Evolutionary conservation across 352 stramenopile species (phyloP).

Genomic region (Phytophthora melonis): DNA sequence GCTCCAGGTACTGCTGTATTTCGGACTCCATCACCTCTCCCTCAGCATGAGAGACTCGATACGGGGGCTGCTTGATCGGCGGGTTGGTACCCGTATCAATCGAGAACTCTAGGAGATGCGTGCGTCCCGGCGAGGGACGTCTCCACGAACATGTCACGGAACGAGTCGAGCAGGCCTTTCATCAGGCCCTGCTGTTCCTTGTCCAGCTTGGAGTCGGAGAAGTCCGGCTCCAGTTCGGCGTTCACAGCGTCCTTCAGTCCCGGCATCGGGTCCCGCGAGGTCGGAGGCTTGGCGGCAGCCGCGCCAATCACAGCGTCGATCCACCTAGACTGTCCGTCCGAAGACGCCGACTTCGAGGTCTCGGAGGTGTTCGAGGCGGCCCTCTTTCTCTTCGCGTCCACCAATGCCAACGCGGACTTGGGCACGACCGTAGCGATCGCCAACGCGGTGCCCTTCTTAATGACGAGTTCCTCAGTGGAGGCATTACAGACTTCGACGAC

Average conservation of each 20-base stretch:
- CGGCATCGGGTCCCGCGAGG: neutral
- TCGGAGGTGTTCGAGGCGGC: too few species aligned
- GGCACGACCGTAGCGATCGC: neutral
- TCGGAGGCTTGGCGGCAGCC: too few species aligned
- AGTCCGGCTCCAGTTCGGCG: neutral
- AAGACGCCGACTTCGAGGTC: too few species aligned
- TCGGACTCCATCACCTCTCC: too few species aligned
- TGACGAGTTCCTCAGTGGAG: neutral
- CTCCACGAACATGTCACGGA: slow-evolving; percentile 1
- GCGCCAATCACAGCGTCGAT: too few species aligned
- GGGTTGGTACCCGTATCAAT: neutral
- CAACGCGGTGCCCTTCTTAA: neutral
- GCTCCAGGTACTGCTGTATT: too few species aligned
- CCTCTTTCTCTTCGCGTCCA: neutral
- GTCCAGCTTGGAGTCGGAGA: neutral
- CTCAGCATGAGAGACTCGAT: too few species aligned
- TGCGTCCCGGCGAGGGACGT: neutral
- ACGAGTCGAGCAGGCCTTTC: neutral
- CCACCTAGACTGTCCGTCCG: too few species aligned
- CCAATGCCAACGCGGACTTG: neutral
- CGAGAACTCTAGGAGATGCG: slow-evolving; percentile 13
- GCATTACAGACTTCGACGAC: slow-evolving; percentile 3
- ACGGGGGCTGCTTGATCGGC: too few species aligned
- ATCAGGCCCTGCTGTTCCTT: neutral
- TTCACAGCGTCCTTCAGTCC: neutral